These are phyloP conservation scores for Pseudogymnoascus sp. DNA, from an alignment of 2,329 filamentous ascomycete genomes.

Conservation along the genomic window DNA sequence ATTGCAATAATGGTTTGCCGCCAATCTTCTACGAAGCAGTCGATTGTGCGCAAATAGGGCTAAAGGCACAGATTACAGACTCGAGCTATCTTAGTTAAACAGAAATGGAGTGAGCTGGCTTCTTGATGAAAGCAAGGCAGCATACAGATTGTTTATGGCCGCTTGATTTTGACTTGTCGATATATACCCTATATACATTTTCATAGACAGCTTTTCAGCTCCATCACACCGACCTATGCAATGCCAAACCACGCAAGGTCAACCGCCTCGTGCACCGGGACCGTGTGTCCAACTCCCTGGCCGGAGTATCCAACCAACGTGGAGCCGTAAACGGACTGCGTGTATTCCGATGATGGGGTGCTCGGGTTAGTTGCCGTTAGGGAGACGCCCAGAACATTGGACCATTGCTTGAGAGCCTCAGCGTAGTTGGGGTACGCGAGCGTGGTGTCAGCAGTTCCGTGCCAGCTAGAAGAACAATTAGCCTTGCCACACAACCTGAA, in stretches of 20 bases:
- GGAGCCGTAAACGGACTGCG: constrained; percentile 28
- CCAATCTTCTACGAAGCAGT: not conserved
- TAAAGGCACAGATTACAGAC: no score
- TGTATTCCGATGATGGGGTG: constrained; percentile 25
- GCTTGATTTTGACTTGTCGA: not conserved
- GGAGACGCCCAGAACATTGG: constrained; percentile 34
- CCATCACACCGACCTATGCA: not conserved
- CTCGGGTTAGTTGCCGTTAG: constrained; percentile 15
- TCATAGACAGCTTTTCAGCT: not conserved
- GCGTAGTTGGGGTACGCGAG: constrained; percentile 33
- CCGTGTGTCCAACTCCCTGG: constrained; percentile 27
- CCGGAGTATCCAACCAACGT: constrained; percentile 27
- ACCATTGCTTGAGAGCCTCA: constrained; percentile 40
- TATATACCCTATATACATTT: constrained; percentile 5
- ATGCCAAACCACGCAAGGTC: constrained; percentile 21
- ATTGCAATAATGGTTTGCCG: not conserved
- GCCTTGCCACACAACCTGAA: not conserved
- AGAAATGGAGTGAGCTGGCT: no score
- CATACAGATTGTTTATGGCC: not conserved
- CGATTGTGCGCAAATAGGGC: not conserved
- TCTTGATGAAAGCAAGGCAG: not conserved
- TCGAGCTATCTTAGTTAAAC: no score
- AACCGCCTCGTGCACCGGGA: constrained; percentile 25
- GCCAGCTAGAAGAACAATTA: constrained; percentile 23
- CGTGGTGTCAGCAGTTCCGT: constrained; percentile 32